Evolutionary conservation across 208 protist species (phyloP), one percentile per base, ranked within the genome.

Genomic region (Phytomonas francai): DNA sequence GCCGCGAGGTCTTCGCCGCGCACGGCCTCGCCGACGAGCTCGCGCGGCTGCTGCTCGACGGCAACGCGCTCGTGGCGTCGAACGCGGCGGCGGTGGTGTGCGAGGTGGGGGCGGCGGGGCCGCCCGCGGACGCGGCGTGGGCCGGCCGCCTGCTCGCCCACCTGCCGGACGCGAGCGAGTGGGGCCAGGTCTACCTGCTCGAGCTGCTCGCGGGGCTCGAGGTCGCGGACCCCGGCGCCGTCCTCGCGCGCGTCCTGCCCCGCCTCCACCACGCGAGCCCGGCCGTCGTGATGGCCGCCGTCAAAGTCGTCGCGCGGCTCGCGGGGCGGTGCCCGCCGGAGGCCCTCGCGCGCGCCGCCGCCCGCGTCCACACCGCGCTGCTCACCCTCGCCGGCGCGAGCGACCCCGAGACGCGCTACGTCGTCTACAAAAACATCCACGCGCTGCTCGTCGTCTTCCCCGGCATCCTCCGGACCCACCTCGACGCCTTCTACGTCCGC

Each of bases 151-250:
- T 99, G 3, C 85, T 99, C 19, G 84, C 94, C 30, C 95, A 97
- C 31, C 77, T 99, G 19, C 92, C 97, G 34, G 95, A 98, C 63
- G 98, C 91, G 87, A 98, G 91, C 5, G 98, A 99, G 68, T 99
- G 98, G 98, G 98, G 98, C 9, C 98, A 99, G 77, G 77, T 99
- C 65, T 98, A 95, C 76, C 96, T 99, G 54, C 80, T 99, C 8
- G 98, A 99, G 75, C 75, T 97, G 28, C 71, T 99, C 16, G 77
- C 94, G 2, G 72, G 74, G 11, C 97, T 96, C 68, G 64, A 58
- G 42, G 57, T 77, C 59, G 63, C 68, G 74, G 78, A 67, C 74
- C 94, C 73, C 80, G 98, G 98, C 79, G 79, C 71, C 58, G 92
- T 99, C 39, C 83, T 96, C 56, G 88, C 98, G 63, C 88, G 98